These are phyloP conservation scores for Boletus holoroseus DNA, from an alignment of 1,284 basidiomycete species.

Conservation along the genomic window DNA sequence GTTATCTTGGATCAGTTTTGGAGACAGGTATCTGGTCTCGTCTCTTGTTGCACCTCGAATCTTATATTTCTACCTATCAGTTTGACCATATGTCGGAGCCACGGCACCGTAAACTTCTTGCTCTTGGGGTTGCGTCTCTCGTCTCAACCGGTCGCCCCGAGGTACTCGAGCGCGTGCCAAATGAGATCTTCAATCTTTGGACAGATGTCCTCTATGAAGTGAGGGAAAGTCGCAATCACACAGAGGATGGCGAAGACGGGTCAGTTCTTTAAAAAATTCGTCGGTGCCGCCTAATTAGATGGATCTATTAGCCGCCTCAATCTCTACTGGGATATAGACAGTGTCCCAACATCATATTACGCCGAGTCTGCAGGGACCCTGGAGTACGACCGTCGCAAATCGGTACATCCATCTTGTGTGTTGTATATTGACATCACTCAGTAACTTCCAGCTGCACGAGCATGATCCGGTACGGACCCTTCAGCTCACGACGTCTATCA, in stretches of 20 bases:
- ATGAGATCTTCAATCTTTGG: conserved; percentile 84
- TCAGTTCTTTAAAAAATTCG: conserved; percentile 3
- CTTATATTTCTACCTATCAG: conserved; percentile 36
- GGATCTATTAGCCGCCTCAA: conserved; percentile 34
- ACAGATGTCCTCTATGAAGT: conserved; percentile 85
- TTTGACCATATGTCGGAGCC: conserved; percentile 83
- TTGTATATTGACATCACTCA: conserved; percentile 7
- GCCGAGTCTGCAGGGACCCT: conserved; percentile 56
- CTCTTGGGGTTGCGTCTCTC: conserved; percentile 68
- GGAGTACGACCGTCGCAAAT: conserved; percentile 65
- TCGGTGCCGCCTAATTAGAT: background rate
- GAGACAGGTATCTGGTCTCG: conserved; percentile 49
- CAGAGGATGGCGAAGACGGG: conserved; percentile 38
- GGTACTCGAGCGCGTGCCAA: conserved; percentile 63
- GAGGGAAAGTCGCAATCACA: conserved; percentile 55
- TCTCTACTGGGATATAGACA: conserved; percentile 63
- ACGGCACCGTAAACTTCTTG: conserved; percentile 64
- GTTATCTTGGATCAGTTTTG: conserved; percentile 73
- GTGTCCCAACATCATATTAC: conserved; percentile 51
- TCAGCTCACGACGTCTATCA: conserved; percentile 56
- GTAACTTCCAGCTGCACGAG: conserved; percentile 50
- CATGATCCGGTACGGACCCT: conserved; percentile 62
- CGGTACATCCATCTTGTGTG: conserved; percentile 39
- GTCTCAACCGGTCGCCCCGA: conserved; percentile 65
- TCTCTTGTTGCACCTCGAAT: background rate